Evolutionary conservation across 2,329 filamentous ascomycete species (phyloP).

Genomic region (Ceratocystis colombiana): DNA sequence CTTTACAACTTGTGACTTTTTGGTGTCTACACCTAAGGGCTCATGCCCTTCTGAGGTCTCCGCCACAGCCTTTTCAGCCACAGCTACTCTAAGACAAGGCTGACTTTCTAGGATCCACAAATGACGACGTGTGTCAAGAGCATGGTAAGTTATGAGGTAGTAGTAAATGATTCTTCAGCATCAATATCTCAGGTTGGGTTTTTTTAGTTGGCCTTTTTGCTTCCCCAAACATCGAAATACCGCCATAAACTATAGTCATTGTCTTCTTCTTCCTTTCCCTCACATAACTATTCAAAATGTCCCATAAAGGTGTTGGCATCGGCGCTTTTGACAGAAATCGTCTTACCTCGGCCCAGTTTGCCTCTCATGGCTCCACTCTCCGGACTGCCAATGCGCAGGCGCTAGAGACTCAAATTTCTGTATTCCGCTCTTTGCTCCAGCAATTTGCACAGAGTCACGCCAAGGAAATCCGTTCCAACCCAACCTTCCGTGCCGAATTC

Average conservation of each 20-base stretch:
- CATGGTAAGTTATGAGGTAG: conserved; percentile 5
- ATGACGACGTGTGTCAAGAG: conserved; percentile 19
- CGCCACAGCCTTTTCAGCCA: conserved; percentile 23
- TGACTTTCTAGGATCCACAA: conserved; percentile 3
- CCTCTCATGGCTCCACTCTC: conserved; percentile 78
- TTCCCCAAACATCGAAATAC: not conserved
- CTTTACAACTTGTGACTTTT: conserved; percentile 13
- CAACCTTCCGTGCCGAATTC: conserved; percentile 90
- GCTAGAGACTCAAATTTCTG: conserved; percentile 82
- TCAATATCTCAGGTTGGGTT: not conserved
- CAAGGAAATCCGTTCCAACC: conserved; percentile 91
- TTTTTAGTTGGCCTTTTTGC: not conserved
- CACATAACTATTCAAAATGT: conserved; percentile 38
- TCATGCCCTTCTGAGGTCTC: conserved; percentile 17
- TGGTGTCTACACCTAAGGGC: conserved; percentile 19
- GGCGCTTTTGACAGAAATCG: conserved; percentile 80
- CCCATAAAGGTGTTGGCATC: conserved; percentile 76
- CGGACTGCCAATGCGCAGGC: conserved; percentile 74
- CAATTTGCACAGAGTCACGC: conserved; percentile 92
- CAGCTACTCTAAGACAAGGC: conserved; percentile 6
- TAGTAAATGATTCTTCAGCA: not conserved
- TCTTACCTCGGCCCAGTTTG: conserved; percentile 79
- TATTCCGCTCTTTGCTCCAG: conserved; percentile 90
- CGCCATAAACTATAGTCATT: not conserved
- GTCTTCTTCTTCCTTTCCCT: not conserved